Percentiles rank a stretch among this genome's conserved stretches.
These are phyloP conservation scores for Tylopilus balloui DNA, from an alignment of 768 basidiomycete genomes.

Conservation along the genomic window DNA sequence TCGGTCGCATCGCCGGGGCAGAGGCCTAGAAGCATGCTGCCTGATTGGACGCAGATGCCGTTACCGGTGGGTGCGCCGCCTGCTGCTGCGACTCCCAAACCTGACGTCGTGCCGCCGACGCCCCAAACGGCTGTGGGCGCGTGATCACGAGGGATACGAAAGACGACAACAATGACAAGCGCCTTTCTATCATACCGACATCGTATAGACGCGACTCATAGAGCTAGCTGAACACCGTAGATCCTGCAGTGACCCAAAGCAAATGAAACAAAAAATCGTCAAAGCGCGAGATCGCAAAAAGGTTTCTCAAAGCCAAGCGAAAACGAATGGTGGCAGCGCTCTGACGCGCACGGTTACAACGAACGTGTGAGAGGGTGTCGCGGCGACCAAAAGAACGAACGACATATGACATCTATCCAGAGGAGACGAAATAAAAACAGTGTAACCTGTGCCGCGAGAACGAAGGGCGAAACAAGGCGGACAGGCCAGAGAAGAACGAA, in stretches of 20 bases:
- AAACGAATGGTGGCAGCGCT: no score
- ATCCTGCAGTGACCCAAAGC: conserved; percentile 4
- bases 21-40: conserved; percentile 46
- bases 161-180: conserved; percentile 1
- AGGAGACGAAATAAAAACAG: background rate
- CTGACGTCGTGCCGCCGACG: conserved; percentile 3
- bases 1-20: conserved; percentile 23
- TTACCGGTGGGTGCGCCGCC: conserved; percentile 62
- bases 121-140: conserved; percentile 34
- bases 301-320: background rate
- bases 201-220: background rate
- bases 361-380: background rate
- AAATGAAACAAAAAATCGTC: background rate
- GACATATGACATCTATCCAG: background rate
- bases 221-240: conserved; percentile 5
- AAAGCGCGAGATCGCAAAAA: background rate
- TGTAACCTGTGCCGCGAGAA: conserved; percentile 9
- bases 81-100: conserved; percentile 38
- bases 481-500: conserved; percentile 8
- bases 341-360: no score
- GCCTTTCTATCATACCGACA: conserved; percentile 6
- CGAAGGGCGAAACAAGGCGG: background rate
- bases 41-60: conserved; percentile 76
- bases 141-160: conserved; percentile 13
- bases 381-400: background rate